A percentile compares a stretch with the other conserved stretches of the same genome.
phyloP scores from a whole-genome alignment of 2,329 filamentous ascomycete species.

The Apiospora koreana region DNA sequence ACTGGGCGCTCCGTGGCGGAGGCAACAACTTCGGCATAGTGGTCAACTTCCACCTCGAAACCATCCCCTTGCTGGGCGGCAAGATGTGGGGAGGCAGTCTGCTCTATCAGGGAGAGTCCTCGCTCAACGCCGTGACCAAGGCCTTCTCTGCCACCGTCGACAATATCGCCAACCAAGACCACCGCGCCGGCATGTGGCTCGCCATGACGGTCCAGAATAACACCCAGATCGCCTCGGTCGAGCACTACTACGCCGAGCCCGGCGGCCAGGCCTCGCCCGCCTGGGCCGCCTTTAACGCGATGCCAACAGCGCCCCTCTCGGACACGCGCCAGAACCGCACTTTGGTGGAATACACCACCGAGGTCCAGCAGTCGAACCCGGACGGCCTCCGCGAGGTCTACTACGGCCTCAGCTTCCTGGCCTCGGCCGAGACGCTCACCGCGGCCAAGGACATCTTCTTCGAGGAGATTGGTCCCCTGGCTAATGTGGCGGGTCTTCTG shows the following conservation, averaged over 20 bases:
- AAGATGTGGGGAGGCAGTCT: slow-evolving; percentile 8
- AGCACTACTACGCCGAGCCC: slow-evolving; percentile 4
- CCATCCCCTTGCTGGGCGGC: background rate
- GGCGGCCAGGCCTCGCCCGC: background rate
- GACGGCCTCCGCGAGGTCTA: slow-evolving; percentile 32
- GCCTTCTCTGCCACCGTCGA: background rate
- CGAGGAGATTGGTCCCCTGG: background rate
- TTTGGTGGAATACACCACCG: slow-evolving; percentile 39
- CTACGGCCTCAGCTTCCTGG: background rate
- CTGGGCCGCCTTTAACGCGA: background rate
- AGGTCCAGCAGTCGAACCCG: slow-evolving; percentile 45
- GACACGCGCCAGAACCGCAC: slow-evolving; percentile 15
- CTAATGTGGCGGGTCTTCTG: background rate
- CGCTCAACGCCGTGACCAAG: background rate
- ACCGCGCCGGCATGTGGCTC: background rate
- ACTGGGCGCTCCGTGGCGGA: slow-evolving; percentile 8
- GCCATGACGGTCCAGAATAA: background rate
- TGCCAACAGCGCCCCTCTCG: background rate
- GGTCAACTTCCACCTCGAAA: background rate
- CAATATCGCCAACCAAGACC: background rate
- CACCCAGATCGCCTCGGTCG: background rate
- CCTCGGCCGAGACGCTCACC: background rate
- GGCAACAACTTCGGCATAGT: slow-evolving; percentile 10
- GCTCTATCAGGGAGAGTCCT: background rate
- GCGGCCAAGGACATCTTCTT: slow-evolving; percentile 38